These are phyloP conservation scores for Thelonectria olida DNA, from an alignment of 2,329 filamentous ascomycete genomes.

Conservation along the genomic window DNA sequence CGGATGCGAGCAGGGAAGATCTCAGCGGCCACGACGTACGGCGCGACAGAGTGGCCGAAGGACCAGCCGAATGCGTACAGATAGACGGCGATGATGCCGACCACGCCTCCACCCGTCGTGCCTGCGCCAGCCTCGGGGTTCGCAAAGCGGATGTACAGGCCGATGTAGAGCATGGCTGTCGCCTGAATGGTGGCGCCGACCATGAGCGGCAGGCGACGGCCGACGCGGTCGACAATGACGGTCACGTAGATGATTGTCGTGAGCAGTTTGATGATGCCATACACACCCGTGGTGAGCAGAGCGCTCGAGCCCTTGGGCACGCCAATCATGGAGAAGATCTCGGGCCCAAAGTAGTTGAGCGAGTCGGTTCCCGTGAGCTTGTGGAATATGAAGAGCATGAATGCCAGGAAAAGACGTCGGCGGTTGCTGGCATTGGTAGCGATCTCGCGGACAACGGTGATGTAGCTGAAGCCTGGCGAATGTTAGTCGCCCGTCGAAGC, in stretches of 20 bases:
- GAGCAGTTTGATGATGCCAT: slow-evolving; percentile 36
- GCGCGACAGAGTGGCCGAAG: slow-evolving; percentile 29
- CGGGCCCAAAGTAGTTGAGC: slow-evolving; percentile 33
- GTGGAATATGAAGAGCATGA: slow-evolving; percentile 31
- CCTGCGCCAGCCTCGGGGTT: slow-evolving; percentile 25
- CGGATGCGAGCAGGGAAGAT: slow-evolving; percentile 35
- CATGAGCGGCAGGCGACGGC: slow-evolving; percentile 41
- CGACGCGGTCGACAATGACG: slow-evolving; percentile 43
- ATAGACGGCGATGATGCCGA: slow-evolving; percentile 2
- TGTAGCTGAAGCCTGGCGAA: slow-evolving; percentile 15
- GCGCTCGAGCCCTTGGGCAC: slow-evolving; percentile 26
- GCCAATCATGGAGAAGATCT: slow-evolving; percentile 34
- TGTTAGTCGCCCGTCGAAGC: background rate
- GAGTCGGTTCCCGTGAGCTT: slow-evolving; percentile 29
- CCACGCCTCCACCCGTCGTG: slow-evolving; percentile 8
- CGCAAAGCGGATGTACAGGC: slow-evolving; percentile 34
- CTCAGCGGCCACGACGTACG: slow-evolving; percentile 34
- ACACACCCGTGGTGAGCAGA: slow-evolving; percentile 39
- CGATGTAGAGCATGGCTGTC: slow-evolving; percentile 41
- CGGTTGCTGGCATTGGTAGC: slow-evolving; percentile 32
- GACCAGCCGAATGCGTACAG: slow-evolving; percentile 31
- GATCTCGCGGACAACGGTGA: slow-evolving; percentile 30
- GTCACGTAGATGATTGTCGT: slow-evolving; percentile 40
- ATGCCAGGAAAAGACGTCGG: slow-evolving; percentile 39
- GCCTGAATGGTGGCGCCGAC: slow-evolving; percentile 36